phyloP scores from a whole-genome alignment of 2,329 filamentous ascomycete genomes.

The Diaporthe australafricana region DNA sequence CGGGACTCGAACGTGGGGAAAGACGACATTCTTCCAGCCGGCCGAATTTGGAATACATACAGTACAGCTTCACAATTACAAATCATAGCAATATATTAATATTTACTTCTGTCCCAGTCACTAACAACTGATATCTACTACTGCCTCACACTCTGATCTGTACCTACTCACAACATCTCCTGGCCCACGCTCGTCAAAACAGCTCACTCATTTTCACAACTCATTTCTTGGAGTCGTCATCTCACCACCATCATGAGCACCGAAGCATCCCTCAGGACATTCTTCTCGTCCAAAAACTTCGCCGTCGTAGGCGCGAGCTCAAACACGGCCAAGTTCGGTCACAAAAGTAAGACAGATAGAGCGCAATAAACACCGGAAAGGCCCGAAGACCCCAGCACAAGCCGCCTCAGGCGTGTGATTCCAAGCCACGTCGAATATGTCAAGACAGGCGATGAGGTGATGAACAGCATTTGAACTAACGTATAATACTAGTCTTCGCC shows the following conservation, averaged over 20 bases:
- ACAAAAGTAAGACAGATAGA: conserved; percentile 73
- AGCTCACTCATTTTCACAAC: neutral
- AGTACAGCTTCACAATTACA: conserved; percentile 29
- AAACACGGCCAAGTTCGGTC: conserved; percentile 86
- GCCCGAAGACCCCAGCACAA: neutral
- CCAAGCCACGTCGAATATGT: too few relatives aligned
- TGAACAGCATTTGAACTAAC: neutral
- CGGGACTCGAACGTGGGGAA: conserved; percentile 14
- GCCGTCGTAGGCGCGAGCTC: conserved; percentile 92
- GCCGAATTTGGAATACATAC: conserved; percentile 17
- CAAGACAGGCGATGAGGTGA: too few relatives aligned
- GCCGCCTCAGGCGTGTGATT: neutral
- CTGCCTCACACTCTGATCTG: neutral
- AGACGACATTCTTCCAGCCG: neutral
- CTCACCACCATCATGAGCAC: conserved; percentile 62
- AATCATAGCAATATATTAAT: conserved; percentile 26
- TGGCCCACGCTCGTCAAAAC: conserved; percentile 47
- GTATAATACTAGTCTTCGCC: conserved; percentile 74
- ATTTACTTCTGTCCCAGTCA: neutral
- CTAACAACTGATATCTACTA: neutral
- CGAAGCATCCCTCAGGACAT: conserved; percentile 78
- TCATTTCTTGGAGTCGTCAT: neutral
- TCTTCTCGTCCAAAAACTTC: conserved; percentile 84
- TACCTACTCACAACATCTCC: neutral
- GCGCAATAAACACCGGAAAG: neutral